Conservation (phyloP, 192 early-diverging fungal genomes). For the Chytriomyces sp. region DNA sequence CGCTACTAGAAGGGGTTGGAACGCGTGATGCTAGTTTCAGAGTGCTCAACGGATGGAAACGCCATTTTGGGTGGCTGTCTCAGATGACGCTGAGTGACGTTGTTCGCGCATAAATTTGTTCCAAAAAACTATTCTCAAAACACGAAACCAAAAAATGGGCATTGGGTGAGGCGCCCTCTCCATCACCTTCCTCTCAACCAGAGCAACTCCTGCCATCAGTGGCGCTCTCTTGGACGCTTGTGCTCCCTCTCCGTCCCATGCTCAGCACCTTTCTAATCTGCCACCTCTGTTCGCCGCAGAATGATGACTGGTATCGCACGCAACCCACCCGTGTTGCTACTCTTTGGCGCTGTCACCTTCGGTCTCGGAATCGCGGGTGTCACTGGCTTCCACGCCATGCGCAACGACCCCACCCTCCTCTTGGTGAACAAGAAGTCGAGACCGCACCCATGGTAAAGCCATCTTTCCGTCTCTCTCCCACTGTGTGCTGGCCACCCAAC, state of each 20-base stretch:
- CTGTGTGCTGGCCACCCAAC: too few relatives aligned
- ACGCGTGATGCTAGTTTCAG: too few relatives aligned
- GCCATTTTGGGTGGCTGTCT: too few relatives aligned
- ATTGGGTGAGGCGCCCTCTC: conserved; percentile 17
- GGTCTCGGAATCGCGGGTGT: conserved; percentile 12
- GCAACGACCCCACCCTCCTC: conserved; percentile 25
- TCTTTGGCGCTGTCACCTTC: conserved; percentile 9
- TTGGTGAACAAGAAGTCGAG: conserved; percentile 19
- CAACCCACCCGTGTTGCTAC: conserved; percentile 25
- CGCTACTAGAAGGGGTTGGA: too few relatives aligned
- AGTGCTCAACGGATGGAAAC: too few relatives aligned
- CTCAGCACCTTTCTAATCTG: background rate
- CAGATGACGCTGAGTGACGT: too few relatives aligned
- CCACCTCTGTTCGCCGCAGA: background rate
- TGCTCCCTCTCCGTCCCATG: background rate
- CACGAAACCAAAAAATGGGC: conserved; percentile 8
- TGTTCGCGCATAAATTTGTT: background rate
- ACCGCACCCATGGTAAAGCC: conserved; percentile 22
- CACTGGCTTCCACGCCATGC: conserved; percentile 14
- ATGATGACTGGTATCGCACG: background rate
- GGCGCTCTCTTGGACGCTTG: background rate
- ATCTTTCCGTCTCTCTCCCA: too few relatives aligned
- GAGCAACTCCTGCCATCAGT: background rate
- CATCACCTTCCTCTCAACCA: background rate
- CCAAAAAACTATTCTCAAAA: too few relatives aligned